phyloP scores from a whole-genome alignment of 768 basidiomycete species.

The Podaxis sp. region DNA sequence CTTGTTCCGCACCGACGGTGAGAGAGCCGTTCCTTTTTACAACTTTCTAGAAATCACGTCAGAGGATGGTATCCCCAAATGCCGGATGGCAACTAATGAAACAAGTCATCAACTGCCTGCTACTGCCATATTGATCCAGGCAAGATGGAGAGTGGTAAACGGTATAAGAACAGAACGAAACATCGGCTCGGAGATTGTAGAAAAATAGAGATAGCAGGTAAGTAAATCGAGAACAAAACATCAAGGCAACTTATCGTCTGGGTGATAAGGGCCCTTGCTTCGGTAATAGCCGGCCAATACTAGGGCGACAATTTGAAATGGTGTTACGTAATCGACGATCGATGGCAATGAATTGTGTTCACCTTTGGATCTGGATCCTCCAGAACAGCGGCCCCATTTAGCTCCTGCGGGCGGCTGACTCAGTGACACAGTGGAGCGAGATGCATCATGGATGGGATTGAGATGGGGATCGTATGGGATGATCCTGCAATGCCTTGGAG shows the following conservation, averaged over 20 bases:
- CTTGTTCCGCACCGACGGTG: background rate
- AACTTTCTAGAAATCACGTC: background rate
- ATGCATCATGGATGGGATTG: background rate
- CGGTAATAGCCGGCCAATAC: constrained; percentile 6
- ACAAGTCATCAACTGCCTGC: too few relatives aligned
- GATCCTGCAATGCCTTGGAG: background rate
- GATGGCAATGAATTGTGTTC: background rate
- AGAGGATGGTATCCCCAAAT: too few relatives aligned
- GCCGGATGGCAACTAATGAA: too few relatives aligned
- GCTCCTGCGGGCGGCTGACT: background rate
- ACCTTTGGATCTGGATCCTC: constrained; percentile 4
- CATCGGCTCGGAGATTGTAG: too few relatives aligned
- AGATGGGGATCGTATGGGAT: too few relatives aligned
- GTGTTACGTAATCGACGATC: constrained; percentile 3
- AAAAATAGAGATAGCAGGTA: background rate
- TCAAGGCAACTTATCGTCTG: background rate
- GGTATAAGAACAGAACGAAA: too few relatives aligned
- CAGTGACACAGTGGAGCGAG: background rate
- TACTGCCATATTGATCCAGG: too few relatives aligned
- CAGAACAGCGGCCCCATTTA: background rate
- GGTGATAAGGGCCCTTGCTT: background rate
- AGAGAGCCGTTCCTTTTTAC: background rate
- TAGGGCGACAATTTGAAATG: background rate
- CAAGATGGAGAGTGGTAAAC: too few relatives aligned
- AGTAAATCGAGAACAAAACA: background rate